Conservation (phyloP, 345 rosid species). For the Hirschfeldia incana region DNA sequence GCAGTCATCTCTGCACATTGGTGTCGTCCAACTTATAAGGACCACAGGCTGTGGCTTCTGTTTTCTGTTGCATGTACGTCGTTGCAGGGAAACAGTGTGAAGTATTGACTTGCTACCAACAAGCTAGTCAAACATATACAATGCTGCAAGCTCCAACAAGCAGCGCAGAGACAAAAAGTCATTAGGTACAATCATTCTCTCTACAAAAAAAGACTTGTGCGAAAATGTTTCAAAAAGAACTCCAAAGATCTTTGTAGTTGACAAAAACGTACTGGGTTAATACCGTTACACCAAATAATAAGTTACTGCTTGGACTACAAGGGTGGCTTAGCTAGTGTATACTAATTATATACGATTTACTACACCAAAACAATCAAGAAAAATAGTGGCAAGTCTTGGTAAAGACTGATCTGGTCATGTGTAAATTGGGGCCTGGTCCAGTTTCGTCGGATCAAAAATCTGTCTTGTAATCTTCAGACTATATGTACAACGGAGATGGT, state of each 20-base stretch:
- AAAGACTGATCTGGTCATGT: conserved; percentile 8
- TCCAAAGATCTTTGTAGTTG: neutral
- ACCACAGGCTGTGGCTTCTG: neutral
- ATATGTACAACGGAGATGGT: conserved; percentile 29
- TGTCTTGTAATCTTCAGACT: neutral
- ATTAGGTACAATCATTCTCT: neutral
- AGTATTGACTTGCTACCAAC: neutral
- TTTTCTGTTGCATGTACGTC: neutral
- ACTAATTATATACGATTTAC: conserved; percentile 14
- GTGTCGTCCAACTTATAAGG: no score
- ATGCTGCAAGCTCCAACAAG: no score
- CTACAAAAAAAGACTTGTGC: neutral
- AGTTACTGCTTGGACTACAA: neutral
- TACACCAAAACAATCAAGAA: neutral
- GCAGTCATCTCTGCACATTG: no score
- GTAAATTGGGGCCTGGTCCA: neutral
- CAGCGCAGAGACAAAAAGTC: no score
- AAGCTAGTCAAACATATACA: neutral
- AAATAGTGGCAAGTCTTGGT: neutral
- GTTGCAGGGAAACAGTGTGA: neutral
- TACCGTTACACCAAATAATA: conserved; percentile 4
- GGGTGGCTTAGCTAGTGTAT: neutral
- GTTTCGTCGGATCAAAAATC: conserved; percentile 19
- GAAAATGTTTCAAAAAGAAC: neutral
- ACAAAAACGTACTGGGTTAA: neutral